Percentiles rank a stretch among this genome's conserved stretches.
These are phyloP conservation scores for Xylaria sp. DNA, from an alignment of 2,329 filamentous ascomycete genomes.

Conservation along the genomic window DNA sequence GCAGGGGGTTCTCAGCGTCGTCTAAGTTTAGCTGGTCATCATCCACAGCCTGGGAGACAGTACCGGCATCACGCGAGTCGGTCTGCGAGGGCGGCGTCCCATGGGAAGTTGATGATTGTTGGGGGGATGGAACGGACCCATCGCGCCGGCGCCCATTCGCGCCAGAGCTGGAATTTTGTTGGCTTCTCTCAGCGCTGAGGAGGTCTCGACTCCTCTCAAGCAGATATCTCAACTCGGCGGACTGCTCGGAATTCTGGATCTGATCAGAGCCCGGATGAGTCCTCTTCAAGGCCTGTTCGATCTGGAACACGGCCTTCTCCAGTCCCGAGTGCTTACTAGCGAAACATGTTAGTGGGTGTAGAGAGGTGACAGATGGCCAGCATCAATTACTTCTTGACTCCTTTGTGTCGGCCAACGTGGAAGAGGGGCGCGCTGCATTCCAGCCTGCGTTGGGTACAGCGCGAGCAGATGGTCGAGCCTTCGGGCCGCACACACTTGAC, in stretches of 20 bases:
- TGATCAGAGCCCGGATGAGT: conserved; percentile 57
- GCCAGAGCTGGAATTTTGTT: conserved; percentile 39
- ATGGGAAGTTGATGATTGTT: conserved; percentile 44
- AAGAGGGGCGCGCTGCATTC: conserved; percentile 78
- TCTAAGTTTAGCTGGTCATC: conserved; percentile 63
- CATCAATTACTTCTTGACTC: conserved; percentile 74
- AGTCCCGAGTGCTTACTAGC: conserved; percentile 76
- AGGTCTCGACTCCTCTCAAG: conserved; percentile 59
- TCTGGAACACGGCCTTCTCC: conserved; percentile 78
- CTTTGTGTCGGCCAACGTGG: conserved; percentile 77
- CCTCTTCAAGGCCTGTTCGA: conserved; percentile 74
- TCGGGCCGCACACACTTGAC: conserved; percentile 49
- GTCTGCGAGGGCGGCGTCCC: conserved; percentile 47
- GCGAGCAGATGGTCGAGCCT: conserved; percentile 46
- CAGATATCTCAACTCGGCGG: conserved; percentile 60
- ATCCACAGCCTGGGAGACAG: conserved; percentile 51
- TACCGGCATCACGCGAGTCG: conserved; percentile 43
- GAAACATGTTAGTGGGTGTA: conserved; percentile 23
- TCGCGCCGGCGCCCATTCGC: conserved; percentile 39
- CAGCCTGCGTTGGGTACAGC: conserved; percentile 48
- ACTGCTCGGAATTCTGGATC: conserved; percentile 55
- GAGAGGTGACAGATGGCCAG: conserved; percentile 4
- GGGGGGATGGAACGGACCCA: conserved; percentile 44
- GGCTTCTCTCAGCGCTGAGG: conserved; percentile 43
- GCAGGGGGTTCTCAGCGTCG: conserved; percentile 79